Conservation (phyloP, 257 asterid genomes). For the Ocimum tenuiflorum region DNA sequence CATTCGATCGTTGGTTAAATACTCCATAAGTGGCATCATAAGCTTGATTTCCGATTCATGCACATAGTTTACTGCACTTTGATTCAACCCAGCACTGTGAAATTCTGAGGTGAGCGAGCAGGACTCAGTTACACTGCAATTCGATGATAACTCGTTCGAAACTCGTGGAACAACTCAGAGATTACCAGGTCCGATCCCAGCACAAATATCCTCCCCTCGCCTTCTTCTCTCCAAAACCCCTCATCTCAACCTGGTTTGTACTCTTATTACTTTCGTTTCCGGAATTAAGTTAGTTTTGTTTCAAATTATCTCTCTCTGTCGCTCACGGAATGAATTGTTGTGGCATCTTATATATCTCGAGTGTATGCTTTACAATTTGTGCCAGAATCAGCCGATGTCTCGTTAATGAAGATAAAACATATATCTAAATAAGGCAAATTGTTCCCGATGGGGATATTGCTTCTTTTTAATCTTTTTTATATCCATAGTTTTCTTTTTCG, state of each 20-base stretch:
- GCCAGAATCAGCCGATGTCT: not conserved
- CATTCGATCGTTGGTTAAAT: too few relatives aligned
- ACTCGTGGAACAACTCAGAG: conserved; percentile 87
- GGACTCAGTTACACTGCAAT: conserved; percentile 13
- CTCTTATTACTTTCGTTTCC: not conserved
- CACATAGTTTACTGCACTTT: not conserved
- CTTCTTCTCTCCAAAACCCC: conserved; percentile 67
- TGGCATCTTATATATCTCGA: not conserved
- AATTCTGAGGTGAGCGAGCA: not conserved
- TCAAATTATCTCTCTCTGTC: not conserved
- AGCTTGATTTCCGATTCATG: not conserved
- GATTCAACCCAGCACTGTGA: not conserved
- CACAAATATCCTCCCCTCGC: conserved; percentile 68
- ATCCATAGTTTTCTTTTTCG: not conserved
- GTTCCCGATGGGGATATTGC: not conserved
- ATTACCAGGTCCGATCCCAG: conserved; percentile 87
- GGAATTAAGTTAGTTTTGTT: not conserved
- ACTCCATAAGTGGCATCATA: not conserved
- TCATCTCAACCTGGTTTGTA: conserved; percentile 54
- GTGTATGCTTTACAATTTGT: not conserved
- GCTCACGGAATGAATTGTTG: not conserved
- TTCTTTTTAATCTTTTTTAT: not conserved
- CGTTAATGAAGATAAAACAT: too few relatives aligned
- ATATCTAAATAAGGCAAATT: not conserved
- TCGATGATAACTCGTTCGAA: conserved; percentile 81